A percentile compares a stretch with the other conserved stretches of the same genome.
Conservation (phyloP, 1,284 basidiomycete species). For the Peniophora sp. region DNA sequence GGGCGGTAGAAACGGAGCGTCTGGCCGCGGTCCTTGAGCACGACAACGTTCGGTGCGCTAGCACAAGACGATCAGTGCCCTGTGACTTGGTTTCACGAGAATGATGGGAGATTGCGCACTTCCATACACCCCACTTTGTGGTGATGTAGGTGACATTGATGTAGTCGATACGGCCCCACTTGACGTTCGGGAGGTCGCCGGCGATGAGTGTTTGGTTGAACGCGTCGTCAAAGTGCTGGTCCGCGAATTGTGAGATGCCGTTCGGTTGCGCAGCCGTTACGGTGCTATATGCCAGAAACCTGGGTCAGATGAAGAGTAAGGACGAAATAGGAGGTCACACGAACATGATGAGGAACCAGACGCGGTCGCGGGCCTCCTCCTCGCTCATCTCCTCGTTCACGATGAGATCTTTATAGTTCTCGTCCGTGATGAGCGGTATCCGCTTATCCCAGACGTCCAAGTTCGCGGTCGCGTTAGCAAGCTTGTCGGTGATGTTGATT, state of each 20-base stretch:
- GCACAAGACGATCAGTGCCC: neutral
- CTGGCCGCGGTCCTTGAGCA: slow-evolving; percentile 59
- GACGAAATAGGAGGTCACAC: slow-evolving; percentile 16
- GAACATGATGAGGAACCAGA: slow-evolving; percentile 70
- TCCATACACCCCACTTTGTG: slow-evolving; percentile 76
- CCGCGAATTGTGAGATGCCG: slow-evolving; percentile 59
- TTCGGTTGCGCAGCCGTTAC: slow-evolving; percentile 51
- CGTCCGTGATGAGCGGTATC: slow-evolving; percentile 67
- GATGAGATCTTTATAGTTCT: slow-evolving; percentile 62
- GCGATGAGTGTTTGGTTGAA: slow-evolving; percentile 53
- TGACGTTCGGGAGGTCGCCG: slow-evolving; percentile 61
- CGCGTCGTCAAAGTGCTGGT: slow-evolving; percentile 61
- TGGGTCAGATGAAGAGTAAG: neutral
- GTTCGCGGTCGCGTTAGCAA: slow-evolving; percentile 31
- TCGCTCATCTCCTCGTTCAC: slow-evolving; percentile 53
- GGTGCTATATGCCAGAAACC: slow-evolving; percentile 51
- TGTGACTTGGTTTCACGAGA: slow-evolving; percentile 4
- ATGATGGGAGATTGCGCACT: slow-evolving; percentile 34
- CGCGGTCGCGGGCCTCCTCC: slow-evolving; percentile 56
- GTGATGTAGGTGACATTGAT: slow-evolving; percentile 71
- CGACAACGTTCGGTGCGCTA: slow-evolving; percentile 64
- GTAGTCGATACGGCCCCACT: slow-evolving; percentile 77
- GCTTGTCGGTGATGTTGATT: slow-evolving; percentile 57
- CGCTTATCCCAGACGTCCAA: slow-evolving; percentile 57
- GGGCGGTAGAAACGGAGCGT: slow-evolving; percentile 69